Percentiles rank a stretch among this genome's conserved stretches.
These are phyloP conservation scores for Ceratobasidium theobromae DNA, from an alignment of 1,284 basidiomycete species.

Conservation along the genomic window DNA sequence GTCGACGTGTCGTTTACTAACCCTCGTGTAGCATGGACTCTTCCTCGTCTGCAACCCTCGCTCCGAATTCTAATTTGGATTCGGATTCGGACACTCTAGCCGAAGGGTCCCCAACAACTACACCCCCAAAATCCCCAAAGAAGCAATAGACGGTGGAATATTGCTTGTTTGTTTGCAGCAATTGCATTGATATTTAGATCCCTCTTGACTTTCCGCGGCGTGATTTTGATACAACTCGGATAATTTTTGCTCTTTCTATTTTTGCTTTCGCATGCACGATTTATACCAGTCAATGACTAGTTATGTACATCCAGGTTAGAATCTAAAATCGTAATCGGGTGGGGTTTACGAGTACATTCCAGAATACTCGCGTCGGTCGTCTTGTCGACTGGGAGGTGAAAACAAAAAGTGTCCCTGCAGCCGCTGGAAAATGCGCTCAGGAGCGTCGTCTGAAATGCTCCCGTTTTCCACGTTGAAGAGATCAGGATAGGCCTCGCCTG, in stretches of 20 bases:
- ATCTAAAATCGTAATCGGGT: not conserved
- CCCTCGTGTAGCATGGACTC: not conserved
- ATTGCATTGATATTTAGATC: not conserved
- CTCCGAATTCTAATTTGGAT: not conserved
- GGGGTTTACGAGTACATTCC: constrained; percentile 33
- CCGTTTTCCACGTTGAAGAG: constrained; percentile 7
- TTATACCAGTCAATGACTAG: constrained; percentile 10
- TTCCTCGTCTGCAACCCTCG: constrained; percentile 18
- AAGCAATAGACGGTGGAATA: constrained; percentile 8
- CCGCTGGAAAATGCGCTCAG: not conserved
- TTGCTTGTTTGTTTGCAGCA: not conserved
- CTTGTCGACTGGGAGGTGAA: not conserved
- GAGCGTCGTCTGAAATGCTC: not conserved
- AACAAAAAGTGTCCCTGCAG: not conserved
- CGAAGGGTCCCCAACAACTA: not conserved
- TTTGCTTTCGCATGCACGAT: not conserved
- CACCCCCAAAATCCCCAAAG: constrained; percentile 16
- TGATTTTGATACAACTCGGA: not conserved
- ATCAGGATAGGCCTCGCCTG: constrained; percentile 8
- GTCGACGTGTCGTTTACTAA: not conserved
- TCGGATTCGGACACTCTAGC: constrained; percentile 16
- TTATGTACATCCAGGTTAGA: not conserved
- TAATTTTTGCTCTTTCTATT: not conserved
- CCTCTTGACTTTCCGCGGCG: not conserved
- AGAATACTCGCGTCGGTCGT: constrained; percentile 29